A percentile compares a stretch with the other conserved stretches of the same genome.
Evolutionary conservation across 2,329 filamentous ascomycete genomes (phyloP).

Genomic region (Fusarium oxysporum): DNA sequence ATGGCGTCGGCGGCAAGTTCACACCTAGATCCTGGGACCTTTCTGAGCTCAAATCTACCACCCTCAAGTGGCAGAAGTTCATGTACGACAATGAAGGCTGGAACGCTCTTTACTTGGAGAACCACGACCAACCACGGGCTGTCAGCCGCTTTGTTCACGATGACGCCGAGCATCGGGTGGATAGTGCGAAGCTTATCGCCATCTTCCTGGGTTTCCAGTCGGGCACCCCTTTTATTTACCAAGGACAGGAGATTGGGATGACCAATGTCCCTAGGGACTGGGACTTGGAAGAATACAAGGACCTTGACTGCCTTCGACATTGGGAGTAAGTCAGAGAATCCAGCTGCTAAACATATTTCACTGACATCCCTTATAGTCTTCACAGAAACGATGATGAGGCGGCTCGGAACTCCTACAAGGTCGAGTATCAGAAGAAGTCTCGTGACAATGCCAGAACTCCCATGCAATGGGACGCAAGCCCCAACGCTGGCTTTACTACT

Average conservation of each 20-base stretch:
- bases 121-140: slow-evolving; percentile 73
- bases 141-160: slow-evolving; percentile 67
- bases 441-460: slow-evolving; percentile 78
- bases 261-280: slow-evolving; percentile 71
- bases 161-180: slow-evolving; percentile 59
- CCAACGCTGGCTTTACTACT: slow-evolving; percentile 74
- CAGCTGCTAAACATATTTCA: background rate
- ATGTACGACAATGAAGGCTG: slow-evolving; percentile 71
- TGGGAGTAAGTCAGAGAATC: slow-evolving; percentile 54
- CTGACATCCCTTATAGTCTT: slow-evolving; percentile 43
- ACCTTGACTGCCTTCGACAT: slow-evolving; percentile 69
- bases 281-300: slow-evolving; percentile 74
- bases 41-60: slow-evolving; percentile 63
- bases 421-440: slow-evolving; percentile 67
- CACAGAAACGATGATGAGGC: slow-evolving; percentile 55
- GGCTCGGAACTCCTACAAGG: slow-evolving; percentile 51
- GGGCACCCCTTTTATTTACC: slow-evolving; percentile 75
- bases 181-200: slow-evolving; percentile 70
- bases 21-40: slow-evolving; percentile 58
- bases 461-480: slow-evolving; percentile 74
- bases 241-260: slow-evolving; percentile 77
- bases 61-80: slow-evolving; percentile 69
- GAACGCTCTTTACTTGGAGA: slow-evolving; percentile 74
- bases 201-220: slow-evolving; percentile 67
- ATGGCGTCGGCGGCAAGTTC: slow-evolving; percentile 58